phyloP scores from a whole-genome alignment of 2,329 filamentous ascomycete genomes.

The Neospermospora avenae region DNA sequence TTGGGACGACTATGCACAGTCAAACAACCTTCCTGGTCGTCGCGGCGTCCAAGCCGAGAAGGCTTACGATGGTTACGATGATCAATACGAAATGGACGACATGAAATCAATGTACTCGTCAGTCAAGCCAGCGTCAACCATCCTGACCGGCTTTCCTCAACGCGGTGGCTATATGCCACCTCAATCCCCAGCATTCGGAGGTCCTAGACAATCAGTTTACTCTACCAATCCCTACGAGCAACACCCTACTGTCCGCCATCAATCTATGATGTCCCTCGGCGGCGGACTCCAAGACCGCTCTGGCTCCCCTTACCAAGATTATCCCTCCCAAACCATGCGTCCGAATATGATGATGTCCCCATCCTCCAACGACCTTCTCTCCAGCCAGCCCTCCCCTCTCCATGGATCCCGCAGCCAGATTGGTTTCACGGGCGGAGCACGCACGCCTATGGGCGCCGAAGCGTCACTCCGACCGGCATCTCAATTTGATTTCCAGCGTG shows the following conservation, averaged over 20 bases:
- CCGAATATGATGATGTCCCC: slow-evolving; percentile 62
- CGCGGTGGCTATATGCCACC: slow-evolving; percentile 74
- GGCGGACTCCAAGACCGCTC: slow-evolving; percentile 46
- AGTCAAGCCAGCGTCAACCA: slow-evolving; percentile 78
- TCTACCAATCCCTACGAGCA: slow-evolving; percentile 47
- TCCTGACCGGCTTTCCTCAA: slow-evolving; percentile 77
- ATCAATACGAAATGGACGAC: slow-evolving; percentile 95
- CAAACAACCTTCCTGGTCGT: slow-evolving; percentile 86
- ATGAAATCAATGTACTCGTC: slow-evolving; percentile 96
- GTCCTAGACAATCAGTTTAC: slow-evolving; percentile 39
- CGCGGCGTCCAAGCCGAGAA: slow-evolving; percentile 71
- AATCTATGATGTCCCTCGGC: slow-evolving; percentile 67
- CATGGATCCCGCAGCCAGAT: slow-evolving; percentile 40
- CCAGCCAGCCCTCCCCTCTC: slow-evolving; percentile 33
- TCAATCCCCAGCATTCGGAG: slow-evolving; percentile 70
- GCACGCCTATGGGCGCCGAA: slow-evolving; percentile 44
- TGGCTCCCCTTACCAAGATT: slow-evolving; percentile 57
- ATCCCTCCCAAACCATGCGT: slow-evolving; percentile 37
- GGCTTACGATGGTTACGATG: slow-evolving; percentile 63
- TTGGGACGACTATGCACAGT: slow-evolving; percentile 92
- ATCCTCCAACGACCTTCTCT: slow-evolving; percentile 35
- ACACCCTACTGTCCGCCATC: slow-evolving; percentile 48
- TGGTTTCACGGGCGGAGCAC: slow-evolving; percentile 44
- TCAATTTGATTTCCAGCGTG: slow-evolving; percentile 60
- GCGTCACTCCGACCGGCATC: slow-evolving; percentile 44